Percentiles rank a stretch among this genome's conserved stretches.
Conservation (phyloP, 2,329 filamentous ascomycete genomes). For the Cyanodermella asteris region DNA sequence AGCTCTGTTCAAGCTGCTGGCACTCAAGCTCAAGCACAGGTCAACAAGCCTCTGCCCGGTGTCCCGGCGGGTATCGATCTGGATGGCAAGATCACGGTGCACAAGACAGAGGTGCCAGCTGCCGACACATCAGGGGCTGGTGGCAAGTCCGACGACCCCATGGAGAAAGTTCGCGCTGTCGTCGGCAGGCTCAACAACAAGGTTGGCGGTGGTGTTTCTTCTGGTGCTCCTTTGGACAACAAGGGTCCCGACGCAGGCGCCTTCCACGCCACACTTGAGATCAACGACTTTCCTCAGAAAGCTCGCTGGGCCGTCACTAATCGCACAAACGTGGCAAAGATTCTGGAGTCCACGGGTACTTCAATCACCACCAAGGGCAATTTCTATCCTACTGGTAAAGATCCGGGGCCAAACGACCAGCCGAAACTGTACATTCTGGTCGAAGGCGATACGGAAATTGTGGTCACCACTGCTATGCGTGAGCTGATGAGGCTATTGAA, state of each 20-base stretch:
- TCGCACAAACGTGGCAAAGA: conserved; percentile 93
- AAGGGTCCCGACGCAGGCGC: conserved; percentile 92
- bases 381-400: conserved; percentile 67
- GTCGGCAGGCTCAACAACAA: conserved; percentile 76
- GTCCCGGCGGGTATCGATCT: conserved; percentile 37
- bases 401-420: conserved; percentile 49
- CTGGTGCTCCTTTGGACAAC: conserved; percentile 91
- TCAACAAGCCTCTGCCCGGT: conserved; percentile 16
- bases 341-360: conserved; percentile 79
- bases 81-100: conserved; percentile 50
- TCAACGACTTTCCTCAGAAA: conserved; percentile 97
- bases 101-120: conserved; percentile 40
- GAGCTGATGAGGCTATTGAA: conserved; percentile 73
- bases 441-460: conserved; percentile 85
- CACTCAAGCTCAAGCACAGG: conserved; percentile 21
- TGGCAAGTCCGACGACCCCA: conserved; percentile 33
- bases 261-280: conserved; percentile 91
- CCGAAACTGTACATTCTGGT: conserved; percentile 97
- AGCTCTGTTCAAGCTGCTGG: conserved; percentile 41
- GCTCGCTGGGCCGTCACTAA: conserved; percentile 97
- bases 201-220: conserved; percentile 73
- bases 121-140: conserved; percentile 15
- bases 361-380: conserved; percentile 95
- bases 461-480: conserved; percentile 73
- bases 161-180: conserved; percentile 77